Evolutionary conservation across 495 filamentous ascomycete genomes (phyloP).

Genomic region (Xylaria grammica): DNA sequence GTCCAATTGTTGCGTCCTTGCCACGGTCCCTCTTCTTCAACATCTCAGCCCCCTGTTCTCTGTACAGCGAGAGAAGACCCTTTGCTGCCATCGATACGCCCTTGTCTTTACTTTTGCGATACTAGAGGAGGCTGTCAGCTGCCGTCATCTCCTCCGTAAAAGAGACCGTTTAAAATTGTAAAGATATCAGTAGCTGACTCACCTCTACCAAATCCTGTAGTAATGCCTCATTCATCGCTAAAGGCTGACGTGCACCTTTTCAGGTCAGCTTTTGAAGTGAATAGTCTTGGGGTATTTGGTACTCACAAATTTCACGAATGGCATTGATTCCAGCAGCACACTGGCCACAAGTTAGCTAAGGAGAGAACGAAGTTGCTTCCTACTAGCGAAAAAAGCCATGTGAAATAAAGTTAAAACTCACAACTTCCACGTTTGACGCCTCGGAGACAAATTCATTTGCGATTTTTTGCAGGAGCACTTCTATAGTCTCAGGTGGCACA

Average conservation of each 20-base stretch:
- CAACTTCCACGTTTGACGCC: conserved; percentile 84
- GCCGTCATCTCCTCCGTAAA: background rate
- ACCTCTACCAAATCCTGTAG: conserved; percentile 89
- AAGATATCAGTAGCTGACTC: background rate
- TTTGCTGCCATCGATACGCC: conserved; percentile 96
- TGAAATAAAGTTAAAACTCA: conserved; percentile 14
- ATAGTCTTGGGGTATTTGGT: background rate
- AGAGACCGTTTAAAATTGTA: background rate
- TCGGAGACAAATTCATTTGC: conserved; percentile 98
- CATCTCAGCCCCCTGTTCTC: conserved; percentile 88
- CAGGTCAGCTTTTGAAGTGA: conserved; percentile 14
- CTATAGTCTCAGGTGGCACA: conserved; percentile 91
- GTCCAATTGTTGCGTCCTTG: conserved; percentile 86
- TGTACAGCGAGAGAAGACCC: conserved; percentile 85
- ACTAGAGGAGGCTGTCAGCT: conserved; percentile 45
- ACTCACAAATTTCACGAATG: conserved; percentile 84
- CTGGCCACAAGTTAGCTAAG: conserved; percentile 10
- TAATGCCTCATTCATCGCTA: conserved; percentile 93
- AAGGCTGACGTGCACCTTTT: conserved; percentile 72
- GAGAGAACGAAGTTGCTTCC: background rate
- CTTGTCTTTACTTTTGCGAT: conserved; percentile 97
- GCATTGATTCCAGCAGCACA: conserved; percentile 92
- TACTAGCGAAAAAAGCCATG: background rate
- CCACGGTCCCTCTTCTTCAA: conserved; percentile 89
- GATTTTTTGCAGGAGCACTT: conserved; percentile 92